Conservation (phyloP, 2,329 filamentous ascomycete species). For the Ophiocordyceps unilateralis region DNA sequence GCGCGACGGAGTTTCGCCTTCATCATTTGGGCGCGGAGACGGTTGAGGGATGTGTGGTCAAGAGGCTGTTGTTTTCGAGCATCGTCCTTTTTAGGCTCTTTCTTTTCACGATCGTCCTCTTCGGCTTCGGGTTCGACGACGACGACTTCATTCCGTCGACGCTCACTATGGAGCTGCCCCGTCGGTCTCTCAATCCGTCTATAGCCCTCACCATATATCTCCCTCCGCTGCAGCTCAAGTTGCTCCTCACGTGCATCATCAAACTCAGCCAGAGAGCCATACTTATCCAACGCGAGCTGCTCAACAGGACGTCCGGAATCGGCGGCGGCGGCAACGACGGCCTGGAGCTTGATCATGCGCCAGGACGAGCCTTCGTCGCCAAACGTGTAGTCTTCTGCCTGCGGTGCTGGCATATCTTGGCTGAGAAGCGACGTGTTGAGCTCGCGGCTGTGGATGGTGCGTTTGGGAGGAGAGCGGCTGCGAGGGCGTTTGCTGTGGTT, state of each 20-base stretch:
- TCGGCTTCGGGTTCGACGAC: conserved; percentile 1
- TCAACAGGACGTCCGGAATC: conserved; percentile 58
- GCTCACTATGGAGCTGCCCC: conserved; percentile 69
- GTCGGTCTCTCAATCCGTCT: conserved; percentile 72
- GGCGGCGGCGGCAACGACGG: conserved; percentile 64
- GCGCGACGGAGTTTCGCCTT: conserved; percentile 77
- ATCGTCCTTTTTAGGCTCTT: too few species aligned
- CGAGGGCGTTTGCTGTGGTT: conserved; percentile 28
- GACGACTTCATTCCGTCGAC: conserved; percentile 41
- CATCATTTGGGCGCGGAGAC: conserved; percentile 85
- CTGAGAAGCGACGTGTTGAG: conserved; percentile 43
- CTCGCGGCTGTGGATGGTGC: conserved; percentile 63
- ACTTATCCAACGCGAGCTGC: conserved; percentile 67
- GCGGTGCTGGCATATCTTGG: too few species aligned
- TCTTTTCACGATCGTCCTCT: too few species aligned
- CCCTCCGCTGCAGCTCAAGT: conserved; percentile 69
- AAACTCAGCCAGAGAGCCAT: conserved; percentile 66
- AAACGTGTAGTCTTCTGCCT: conserved; percentile 51
- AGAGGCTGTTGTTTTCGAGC: conserved; percentile 33
- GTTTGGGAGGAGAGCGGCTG: conserved; percentile 45
- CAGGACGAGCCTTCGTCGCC: conserved; percentile 82
- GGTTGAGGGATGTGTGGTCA: conserved; percentile 70
- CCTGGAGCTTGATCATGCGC: conserved; percentile 90
- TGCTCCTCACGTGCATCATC: conserved; percentile 89
- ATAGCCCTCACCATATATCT: conserved; percentile 71